Percentiles rank a stretch among this genome's conserved stretches.
phyloP scores from a whole-genome alignment of 1,139 yeast genomes.

The Suhomyces kunorum region DNA sequence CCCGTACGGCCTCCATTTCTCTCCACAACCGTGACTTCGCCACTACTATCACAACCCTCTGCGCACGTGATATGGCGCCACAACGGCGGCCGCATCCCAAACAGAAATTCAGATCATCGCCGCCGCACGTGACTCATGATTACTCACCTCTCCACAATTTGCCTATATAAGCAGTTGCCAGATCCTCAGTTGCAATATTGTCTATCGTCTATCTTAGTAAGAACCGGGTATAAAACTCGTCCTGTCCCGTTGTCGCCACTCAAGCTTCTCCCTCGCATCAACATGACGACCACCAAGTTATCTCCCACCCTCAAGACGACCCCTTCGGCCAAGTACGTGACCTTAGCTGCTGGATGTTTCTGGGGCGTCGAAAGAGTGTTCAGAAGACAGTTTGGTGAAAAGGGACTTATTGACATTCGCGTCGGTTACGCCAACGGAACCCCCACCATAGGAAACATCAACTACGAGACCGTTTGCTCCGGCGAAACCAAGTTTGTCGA shows the following conservation, averaged over 20 bases:
- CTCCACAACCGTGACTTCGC: too few species aligned
- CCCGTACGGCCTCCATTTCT: neutral
- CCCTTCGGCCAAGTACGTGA: slow-evolving; percentile 49
- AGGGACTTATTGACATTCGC: slow-evolving; percentile 70
- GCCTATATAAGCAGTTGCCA: slow-evolving; percentile 1
- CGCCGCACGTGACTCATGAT: slow-evolving; percentile 5
- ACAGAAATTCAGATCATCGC: slow-evolving; percentile 2
- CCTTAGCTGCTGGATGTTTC: slow-evolving; percentile 85
- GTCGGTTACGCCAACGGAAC: slow-evolving; percentile 92
- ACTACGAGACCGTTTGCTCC: slow-evolving; percentile 73
- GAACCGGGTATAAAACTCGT: slow-evolving; percentile 2
- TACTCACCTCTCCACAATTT: slow-evolving; percentile 6
- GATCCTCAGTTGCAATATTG: slow-evolving; percentile 12
- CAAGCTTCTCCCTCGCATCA: too few species aligned
- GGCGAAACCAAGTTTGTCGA: slow-evolving; percentile 77
- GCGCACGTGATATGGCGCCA: neutral
- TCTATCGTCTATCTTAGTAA: slow-evolving; percentile 5
- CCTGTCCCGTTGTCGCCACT: neutral
- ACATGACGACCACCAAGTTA: slow-evolving; percentile 23
- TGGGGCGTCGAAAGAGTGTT: slow-evolving; percentile 94
- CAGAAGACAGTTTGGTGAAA: slow-evolving; percentile 60
- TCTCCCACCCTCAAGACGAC: slow-evolving; percentile 43
- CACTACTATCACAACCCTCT: too few species aligned
- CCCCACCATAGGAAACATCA: slow-evolving; percentile 49
- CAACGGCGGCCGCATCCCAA: neutral